Base-by-base conservation (phyloP, 176 grass and related monocot genomes). In the Eremochloa ophiuroides region DNA sequence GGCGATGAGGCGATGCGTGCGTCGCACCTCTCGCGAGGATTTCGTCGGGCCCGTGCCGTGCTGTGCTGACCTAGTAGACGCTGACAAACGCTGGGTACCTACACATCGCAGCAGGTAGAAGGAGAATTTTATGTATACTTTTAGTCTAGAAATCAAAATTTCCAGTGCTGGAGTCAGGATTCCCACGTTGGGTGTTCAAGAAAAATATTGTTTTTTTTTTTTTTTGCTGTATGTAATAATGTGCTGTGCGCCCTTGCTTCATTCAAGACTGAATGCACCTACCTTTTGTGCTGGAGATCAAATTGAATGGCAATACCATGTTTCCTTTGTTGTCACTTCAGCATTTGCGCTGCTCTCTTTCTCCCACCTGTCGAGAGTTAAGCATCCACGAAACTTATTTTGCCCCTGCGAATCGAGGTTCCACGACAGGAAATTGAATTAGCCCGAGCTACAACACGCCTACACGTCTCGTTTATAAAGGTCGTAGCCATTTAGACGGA, bases 61-160 rank as follows among this genome's bases (percentile, higher is more conserved):
- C 22, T 77, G 44, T 64, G 66, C 78, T 89, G n/a, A 82, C 78
- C n/a, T 78, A 73, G 26, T 78, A 67, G 83, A 89, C 18, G 38
- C 66, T 74, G 83, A 78, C 58, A 66, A 22, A 48, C 30, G 65
- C 56, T 66, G 59, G 15, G 51, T 12, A 14, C n/a, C n/a, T 59
- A 61, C 72, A 20, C 27, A n/a, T 44, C 72, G 60, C 76, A 17
- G 42, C 65, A 71, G 10, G 78, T 73, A 69, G 40, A 30, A 47
- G 40, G 48, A 20, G 46, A 34, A 15, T 56, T n/a, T n/a, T n/a
- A n/a, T n/a, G n/a, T n/a, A n/a, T n/a, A n/a, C n/a, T n/a, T n/a
- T n/a, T n/a, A n/a, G n/a, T n/a, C n/a, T n/a, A n/a, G n/a, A n/a
- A n/a, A n/a, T n/a, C n/a, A n/a, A n/a, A n/a, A n/a, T n/a, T n/a